Evolutionary conservation across 2,329 filamentous ascomycete species (phyloP), one percentile per base, ranked within the genome.

Genomic region (Pseudogymnoascus sp.): DNA sequence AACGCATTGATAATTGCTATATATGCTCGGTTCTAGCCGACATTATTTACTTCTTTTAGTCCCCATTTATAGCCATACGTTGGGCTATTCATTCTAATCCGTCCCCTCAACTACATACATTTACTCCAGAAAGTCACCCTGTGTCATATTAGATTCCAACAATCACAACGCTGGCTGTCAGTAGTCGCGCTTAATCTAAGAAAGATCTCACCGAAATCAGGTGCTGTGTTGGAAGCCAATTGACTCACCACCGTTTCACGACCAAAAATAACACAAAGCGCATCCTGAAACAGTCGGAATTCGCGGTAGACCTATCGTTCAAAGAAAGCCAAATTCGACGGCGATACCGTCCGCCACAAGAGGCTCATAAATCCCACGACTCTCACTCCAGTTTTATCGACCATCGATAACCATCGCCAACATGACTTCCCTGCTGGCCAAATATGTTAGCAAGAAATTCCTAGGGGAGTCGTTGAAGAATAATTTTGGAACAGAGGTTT

Each of bases 401-500:
- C 23, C 40, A 12, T 16, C 12, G 16, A 42, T 42, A 60, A 37
- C 18, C 33, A 37, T 61, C 61, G 64, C 67, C 69, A 76, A 67
- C 66, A 87, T 87, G 84, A 75, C 83, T 38, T 76, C 76, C 33
- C 70, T 80, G 33, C 70, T 84, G 28, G 77, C 80, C 64, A 86
- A 85, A 71, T 75, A 80, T 64, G 76, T 85, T 47, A 78, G 77
- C 66, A 83, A 82, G 71, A 84, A 78, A 72, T 79, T 87, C 38
- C 73, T 87, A 61, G 80, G 80, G 47, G 84, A 87, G 72, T 78
- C 76, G 12, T 65, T 81, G 5, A 73, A 79, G 64, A 86, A 86
- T 70, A 83, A 83, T 66, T 84, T 84, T 67, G 84, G 83, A 63
- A 77, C 77, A 68, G 82, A 81, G 72, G 71, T 42, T 74, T 73